Conservation (phyloP, 306 rosid genomes). For the Dalbergia cochinchinensis region DNA sequence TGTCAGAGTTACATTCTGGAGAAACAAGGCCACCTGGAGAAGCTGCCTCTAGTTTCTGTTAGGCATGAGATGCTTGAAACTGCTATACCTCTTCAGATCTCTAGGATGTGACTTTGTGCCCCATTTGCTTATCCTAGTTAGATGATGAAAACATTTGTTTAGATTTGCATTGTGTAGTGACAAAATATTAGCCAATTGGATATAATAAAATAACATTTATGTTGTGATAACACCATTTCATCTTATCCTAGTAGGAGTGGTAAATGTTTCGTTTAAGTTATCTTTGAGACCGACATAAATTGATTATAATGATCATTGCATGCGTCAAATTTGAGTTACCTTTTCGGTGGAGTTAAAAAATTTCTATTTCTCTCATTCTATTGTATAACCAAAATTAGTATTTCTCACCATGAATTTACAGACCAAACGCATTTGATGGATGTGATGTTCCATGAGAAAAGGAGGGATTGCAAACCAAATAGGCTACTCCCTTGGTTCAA, state of each 20-base stretch:
- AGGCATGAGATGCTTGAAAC: conserved; percentile 54
- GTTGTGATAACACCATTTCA: neutral
- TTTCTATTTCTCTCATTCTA: neutral
- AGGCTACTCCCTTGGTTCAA: neutral
- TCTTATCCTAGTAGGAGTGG: neutral
- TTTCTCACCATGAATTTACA: too few relatives aligned
- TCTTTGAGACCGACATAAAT: neutral
- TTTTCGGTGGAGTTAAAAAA: neutral
- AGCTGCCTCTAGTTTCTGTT: conserved; percentile 45
- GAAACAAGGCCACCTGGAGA: conserved; percentile 49
- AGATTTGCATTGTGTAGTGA: conserved; percentile 23
- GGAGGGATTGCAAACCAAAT: neutral
- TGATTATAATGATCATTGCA: neutral
- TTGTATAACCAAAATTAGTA: too few relatives aligned
- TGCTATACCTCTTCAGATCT: conserved; percentile 64
- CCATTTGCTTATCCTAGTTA: neutral
- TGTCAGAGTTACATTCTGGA: conserved; percentile 51
- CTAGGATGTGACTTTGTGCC: conserved; percentile 54
- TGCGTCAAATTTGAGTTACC: neutral
- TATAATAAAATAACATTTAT: neutral
- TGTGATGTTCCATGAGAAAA: neutral
- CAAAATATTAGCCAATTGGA: conserved; percentile 23
- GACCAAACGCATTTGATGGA: too few relatives aligned
- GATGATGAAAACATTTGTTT: conserved; percentile 13
- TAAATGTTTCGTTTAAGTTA: neutral